These are phyloP conservation scores for Saccharum officinarum DNA, from an alignment of 176 grass and related monocot genomes.

Conservation along the genomic window DNA sequence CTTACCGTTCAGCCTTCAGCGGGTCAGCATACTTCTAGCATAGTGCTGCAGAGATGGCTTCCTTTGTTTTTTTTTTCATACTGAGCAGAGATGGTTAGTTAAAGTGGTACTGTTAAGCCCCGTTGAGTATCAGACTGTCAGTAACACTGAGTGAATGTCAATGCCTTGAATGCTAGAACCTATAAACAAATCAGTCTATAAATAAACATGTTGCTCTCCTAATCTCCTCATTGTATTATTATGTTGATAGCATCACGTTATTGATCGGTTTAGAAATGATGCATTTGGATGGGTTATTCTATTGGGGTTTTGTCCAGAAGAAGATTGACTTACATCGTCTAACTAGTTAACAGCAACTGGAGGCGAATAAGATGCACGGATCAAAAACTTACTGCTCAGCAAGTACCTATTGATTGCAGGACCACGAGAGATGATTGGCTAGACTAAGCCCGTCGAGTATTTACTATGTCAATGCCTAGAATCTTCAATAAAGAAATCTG, in stretches of 20 bases:
- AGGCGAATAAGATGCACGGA: background rate
- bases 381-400: background rate
- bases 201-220: background rate
- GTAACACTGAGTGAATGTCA: no score
- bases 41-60: no score
- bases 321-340: background rate
- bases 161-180: background rate
- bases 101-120: no score
- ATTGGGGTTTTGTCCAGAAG: background rate
- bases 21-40: background rate
- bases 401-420: background rate
- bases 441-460: background rate
- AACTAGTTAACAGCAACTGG: background rate
- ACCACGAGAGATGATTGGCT: background rate
- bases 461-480: constrained; percentile 4
- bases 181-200: background rate
- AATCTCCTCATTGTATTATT: background rate
- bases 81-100: no score
- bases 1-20: background rate
- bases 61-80: no score
- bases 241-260: background rate
- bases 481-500: background rate
- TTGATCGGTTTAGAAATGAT: background rate
- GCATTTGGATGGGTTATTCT: background rate
- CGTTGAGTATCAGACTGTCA: no score